Conservation (phyloP, 768 basidiomycete genomes). For the Pleurotus pulmonarius region DNA sequence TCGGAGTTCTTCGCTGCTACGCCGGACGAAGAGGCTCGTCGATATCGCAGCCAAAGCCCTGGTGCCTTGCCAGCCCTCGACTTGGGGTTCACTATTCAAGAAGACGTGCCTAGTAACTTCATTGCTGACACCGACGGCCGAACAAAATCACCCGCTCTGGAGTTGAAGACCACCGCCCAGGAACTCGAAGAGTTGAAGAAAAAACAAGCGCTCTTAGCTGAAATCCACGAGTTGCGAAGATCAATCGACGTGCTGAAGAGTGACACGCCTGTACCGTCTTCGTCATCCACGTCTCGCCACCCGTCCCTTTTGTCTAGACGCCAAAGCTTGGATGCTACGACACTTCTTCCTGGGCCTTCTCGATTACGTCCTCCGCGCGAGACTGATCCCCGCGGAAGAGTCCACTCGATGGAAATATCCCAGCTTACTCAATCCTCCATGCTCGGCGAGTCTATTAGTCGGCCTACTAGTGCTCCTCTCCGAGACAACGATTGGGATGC, state of each 20-base stretch:
- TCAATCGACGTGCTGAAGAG: conserved; percentile 75
- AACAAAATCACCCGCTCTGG: no score
- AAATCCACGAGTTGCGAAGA: conserved; percentile 76
- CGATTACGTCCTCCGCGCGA: conserved; percentile 72
- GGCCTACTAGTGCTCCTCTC: conserved; percentile 73
- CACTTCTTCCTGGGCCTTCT: conserved; percentile 39
- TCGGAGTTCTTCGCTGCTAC: conserved; percentile 71
- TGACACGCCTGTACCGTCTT: conserved; percentile 66
- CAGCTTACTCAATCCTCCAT: conserved; percentile 38
- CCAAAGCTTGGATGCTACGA: conserved; percentile 64
- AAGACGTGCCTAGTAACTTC: conserved; percentile 70
- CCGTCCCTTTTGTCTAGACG: conserved; percentile 65
- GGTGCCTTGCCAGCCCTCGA: conserved; percentile 68
- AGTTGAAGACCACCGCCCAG: conserved; percentile 29
- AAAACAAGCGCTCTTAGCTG: conserved; percentile 68
- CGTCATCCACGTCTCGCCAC: conserved; percentile 56
- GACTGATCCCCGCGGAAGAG: conserved; percentile 62
- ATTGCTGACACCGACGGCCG: conserved; percentile 35
- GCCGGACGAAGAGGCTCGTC: conserved; percentile 58
- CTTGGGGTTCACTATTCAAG: conserved; percentile 70
- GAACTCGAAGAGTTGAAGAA: conserved; percentile 59
- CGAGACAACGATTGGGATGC: conserved; percentile 81
- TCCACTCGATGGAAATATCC: conserved; percentile 72
- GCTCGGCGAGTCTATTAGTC: conserved; percentile 52
- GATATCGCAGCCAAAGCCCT: conserved; percentile 48